phyloP scores from a whole-genome alignment of 2,329 filamentous ascomycete species.

The Endoconidiophora polonica region DNA sequence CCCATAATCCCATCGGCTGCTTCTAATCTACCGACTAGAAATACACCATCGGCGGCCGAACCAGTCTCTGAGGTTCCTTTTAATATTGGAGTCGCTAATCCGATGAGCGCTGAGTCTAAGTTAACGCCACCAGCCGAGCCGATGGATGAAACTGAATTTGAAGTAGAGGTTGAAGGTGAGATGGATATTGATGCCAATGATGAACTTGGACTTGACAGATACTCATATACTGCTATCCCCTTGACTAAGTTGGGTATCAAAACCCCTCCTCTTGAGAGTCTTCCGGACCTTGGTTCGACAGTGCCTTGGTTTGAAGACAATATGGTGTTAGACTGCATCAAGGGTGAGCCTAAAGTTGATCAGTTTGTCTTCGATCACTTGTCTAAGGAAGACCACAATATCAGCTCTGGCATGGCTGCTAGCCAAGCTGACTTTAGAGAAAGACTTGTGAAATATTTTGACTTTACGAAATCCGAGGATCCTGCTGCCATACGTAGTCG shows the following conservation, averaged over 20 bases:
- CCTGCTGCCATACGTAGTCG: constrained; percentile 37
- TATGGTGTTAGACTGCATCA: constrained; percentile 24
- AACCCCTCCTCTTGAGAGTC: constrained; percentile 37
- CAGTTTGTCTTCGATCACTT: constrained; percentile 28
- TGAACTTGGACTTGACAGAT: constrained; percentile 15
- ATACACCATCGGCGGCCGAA: neutral
- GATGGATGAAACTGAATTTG: constrained; percentile 16
- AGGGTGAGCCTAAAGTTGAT: constrained; percentile 25
- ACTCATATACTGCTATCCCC: constrained; percentile 19
- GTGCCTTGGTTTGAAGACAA: constrained; percentile 8
- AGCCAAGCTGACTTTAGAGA: constrained; percentile 1
- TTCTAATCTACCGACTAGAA: neutral
- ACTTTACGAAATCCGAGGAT: constrained; percentile 39
- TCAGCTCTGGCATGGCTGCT: neutral
- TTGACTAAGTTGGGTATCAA: constrained; percentile 26
- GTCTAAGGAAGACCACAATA: neutral
- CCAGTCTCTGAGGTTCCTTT: too few species aligned
- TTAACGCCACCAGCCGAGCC: constrained; percentile 14
- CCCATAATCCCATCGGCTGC: neutral
- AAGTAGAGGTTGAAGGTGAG: constrained; percentile 31
- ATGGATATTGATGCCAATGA: constrained; percentile 39
- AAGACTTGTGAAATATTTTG: constrained; percentile 27
- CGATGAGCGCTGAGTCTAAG: constrained; percentile 11
- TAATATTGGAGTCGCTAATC: neutral
- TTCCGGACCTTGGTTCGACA: constrained; percentile 28